A percentile compares a stretch with the other conserved stretches of the same genome.
phyloP scores from a whole-genome alignment of 441 rosid species.

The Corymbia citriodora region DNA sequence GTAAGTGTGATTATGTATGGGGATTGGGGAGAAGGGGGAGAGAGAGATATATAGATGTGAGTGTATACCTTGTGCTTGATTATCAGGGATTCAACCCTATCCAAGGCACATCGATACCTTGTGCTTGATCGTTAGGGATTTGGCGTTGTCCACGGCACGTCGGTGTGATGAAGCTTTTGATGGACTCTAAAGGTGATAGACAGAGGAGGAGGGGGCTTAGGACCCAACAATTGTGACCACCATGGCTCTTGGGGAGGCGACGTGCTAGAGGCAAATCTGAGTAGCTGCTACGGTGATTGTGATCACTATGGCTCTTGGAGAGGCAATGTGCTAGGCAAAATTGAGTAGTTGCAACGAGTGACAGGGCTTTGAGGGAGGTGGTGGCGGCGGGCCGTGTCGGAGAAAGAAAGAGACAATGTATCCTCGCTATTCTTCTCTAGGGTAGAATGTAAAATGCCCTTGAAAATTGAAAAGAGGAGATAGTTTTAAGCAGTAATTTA shows the following conservation, averaged over 20 bases:
- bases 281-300: no score
- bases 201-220: not conserved
- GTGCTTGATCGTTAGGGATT: not conserved
- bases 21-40: no score
- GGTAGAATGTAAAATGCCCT: not conserved
- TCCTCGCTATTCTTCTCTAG: not conserved
- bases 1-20: no score
- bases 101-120: not conserved
- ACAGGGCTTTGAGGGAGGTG: not conserved
- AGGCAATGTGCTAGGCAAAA: not conserved
- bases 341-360: accelerated
- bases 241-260: not conserved
- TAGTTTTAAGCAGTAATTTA: no score
- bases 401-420: not conserved
- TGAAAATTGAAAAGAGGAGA: no score
- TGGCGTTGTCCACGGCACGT: accelerated
- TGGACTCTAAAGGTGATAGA: not conserved
- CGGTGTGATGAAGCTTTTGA: not conserved
- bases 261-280: not conserved
- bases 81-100: accelerated
- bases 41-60: no score
- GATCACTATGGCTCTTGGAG: not conserved
- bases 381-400: accelerated
- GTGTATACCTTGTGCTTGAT: not conserved
- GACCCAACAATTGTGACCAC: not conserved